Evolutionary conservation across 305 asterid genomes (phyloP).

Genomic region (Fraxinus sp.): DNA sequence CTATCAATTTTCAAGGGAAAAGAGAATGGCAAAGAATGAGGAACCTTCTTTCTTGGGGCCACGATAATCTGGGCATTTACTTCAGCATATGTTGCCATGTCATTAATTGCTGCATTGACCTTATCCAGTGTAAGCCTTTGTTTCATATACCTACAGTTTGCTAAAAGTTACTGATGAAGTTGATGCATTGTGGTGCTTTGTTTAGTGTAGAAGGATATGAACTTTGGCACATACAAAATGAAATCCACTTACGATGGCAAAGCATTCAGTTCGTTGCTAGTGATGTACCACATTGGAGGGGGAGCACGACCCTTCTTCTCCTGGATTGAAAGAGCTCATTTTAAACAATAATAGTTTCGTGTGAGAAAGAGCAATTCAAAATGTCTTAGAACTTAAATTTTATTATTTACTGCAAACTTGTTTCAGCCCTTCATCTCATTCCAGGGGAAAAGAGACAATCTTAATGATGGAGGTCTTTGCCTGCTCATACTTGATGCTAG

Average conservation of each 20-base stretch:
- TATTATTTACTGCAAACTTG: background rate
- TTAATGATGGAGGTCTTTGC: background rate
- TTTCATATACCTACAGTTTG: constrained; percentile 77
- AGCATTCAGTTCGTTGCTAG: constrained; percentile 66
- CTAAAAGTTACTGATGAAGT: constrained; percentile 19
- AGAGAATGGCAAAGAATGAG: constrained; percentile 7
- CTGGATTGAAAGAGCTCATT: constrained; percentile 30
- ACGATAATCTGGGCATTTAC: constrained; percentile 74
- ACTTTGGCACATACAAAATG: background rate
- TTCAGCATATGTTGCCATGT: constrained; percentile 84
- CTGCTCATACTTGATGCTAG: background rate
- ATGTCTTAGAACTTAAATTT: background rate
- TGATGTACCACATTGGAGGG: constrained; percentile 75
- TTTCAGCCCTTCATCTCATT: background rate
- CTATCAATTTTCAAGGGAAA: background rate
- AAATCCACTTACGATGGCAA: constrained; percentile 72
- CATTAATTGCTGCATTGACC: constrained; percentile 86
- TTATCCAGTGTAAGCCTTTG: constrained; percentile 87
- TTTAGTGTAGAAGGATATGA: background rate
- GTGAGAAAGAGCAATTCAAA: constrained; percentile 1
- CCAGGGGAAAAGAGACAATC: background rate
- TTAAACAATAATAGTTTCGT: background rate
- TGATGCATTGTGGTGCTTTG: background rate
- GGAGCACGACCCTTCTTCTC: constrained; percentile 73
- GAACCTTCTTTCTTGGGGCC: constrained; percentile 86